These are phyloP conservation scores for Brassica hybrid DNA, from an alignment of 441 rosid genomes.

Conservation along the genomic window DNA sequence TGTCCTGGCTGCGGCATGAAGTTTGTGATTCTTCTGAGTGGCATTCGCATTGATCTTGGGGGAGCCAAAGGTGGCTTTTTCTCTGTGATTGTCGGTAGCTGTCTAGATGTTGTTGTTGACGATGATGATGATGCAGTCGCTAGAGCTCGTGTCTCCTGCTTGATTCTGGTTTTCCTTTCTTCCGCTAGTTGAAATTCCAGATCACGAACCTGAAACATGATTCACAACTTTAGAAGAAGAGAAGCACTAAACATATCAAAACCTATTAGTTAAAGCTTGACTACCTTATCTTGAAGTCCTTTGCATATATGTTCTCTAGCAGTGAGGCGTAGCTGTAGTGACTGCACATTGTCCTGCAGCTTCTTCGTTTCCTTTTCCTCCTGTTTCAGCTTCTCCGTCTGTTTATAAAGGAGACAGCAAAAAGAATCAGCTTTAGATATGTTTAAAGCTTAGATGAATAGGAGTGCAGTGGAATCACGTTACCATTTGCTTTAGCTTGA, in stretches of 20 bases:
- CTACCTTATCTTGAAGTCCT: conserved; percentile 88
- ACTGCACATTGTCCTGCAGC: conserved; percentile 80
- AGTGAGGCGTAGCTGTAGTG: conserved; percentile 76
- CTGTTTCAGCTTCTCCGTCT: conserved; percentile 87
- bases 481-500: conserved; percentile 91
- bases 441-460: conserved; percentile 18
- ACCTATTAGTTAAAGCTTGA: neutral
- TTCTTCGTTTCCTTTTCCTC: conserved; percentile 91
- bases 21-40: conserved; percentile 78
- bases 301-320: conserved; percentile 78
- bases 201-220: conserved; percentile 69
- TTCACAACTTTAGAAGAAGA: conserved; percentile 18
- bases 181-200: conserved; percentile 81
- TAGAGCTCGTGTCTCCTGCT: conserved; percentile 76
- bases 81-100: conserved; percentile 56
- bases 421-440: neutral
- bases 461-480: neutral
- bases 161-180: conserved; percentile 87
- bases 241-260: neutral
- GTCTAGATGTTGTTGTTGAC: conserved; percentile 36
- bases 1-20: conserved; percentile 61
- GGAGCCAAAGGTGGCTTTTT: conserved; percentile 80
- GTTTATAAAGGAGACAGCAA: conserved; percentile 27
- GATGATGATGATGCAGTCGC: conserved; percentile 56
- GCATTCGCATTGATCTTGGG: conserved; percentile 60